phyloP scores from a whole-genome alignment of 164 flowering plant genomes.

The Nymphaea thermarum region DNA sequence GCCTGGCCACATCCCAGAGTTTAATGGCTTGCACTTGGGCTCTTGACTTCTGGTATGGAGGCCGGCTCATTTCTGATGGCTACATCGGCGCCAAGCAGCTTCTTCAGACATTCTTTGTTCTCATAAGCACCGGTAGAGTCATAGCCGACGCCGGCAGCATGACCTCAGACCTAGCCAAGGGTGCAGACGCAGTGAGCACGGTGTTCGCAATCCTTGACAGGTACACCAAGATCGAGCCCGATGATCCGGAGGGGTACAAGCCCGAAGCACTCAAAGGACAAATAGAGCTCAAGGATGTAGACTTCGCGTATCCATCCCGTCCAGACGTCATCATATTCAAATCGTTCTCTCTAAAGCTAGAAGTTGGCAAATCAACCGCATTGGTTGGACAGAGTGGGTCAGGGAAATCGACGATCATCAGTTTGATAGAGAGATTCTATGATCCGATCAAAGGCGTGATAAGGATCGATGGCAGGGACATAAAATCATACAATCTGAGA shows the following conservation, averaged over 20 bases:
- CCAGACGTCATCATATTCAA: slow-evolving; percentile 27
- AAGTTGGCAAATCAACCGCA: slow-evolving; percentile 36
- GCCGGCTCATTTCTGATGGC: slow-evolving; percentile 42
- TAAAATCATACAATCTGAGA: slow-evolving; percentile 21
- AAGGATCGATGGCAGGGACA: slow-evolving; percentile 24
- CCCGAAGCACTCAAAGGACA: slow-evolving; percentile 39
- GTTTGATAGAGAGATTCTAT: slow-evolving; percentile 32
- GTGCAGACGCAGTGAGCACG: slow-evolving; percentile 49
- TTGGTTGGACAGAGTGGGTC: slow-evolving; percentile 44
- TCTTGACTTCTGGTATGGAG: slow-evolving; percentile 78
- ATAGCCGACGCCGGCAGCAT: slow-evolving; percentile 87
- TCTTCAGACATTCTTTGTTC: slow-evolving; percentile 58
- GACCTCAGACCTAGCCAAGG: slow-evolving; percentile 80
- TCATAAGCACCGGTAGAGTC: slow-evolving; percentile 70
- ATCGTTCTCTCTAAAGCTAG: slow-evolving; percentile 23
- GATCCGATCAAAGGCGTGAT: slow-evolving; percentile 26
- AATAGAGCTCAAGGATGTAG: slow-evolving; percentile 20
- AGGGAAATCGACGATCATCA: slow-evolving; percentile 36
- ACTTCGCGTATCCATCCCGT: slow-evolving; percentile 37
- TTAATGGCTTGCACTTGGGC: slow-evolving; percentile 57
- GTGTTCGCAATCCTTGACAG: slow-evolving; percentile 73
- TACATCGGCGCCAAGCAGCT: slow-evolving; percentile 40
- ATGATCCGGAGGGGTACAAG: slow-evolving; percentile 38
- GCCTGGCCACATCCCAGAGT: slow-evolving; percentile 51
- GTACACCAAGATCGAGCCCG: slow-evolving; percentile 49